phyloP scores from a whole-genome alignment of 805 yeast genomes.

The Candida koratica region DNA sequence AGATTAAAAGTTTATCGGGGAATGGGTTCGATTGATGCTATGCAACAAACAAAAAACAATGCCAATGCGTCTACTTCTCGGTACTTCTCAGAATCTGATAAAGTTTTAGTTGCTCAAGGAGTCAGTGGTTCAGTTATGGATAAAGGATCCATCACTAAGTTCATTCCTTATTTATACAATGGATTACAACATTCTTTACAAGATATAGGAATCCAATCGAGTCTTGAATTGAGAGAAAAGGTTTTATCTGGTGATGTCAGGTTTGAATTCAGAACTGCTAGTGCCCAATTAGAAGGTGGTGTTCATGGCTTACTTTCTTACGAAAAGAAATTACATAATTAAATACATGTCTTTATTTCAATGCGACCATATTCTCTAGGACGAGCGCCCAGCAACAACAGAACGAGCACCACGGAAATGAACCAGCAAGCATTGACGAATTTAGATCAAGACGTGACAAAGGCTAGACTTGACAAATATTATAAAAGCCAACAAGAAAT shows the following conservation, averaged over 20 bases:
- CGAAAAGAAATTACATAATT: conserved; percentile 95
- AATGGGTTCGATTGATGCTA: conserved; percentile 99
- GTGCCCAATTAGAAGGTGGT: conserved; percentile 99
- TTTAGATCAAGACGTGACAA: conserved; percentile 57
- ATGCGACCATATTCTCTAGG: too few species aligned
- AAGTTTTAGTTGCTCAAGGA: conserved; percentile 98
- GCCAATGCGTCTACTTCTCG: conserved; percentile 98
- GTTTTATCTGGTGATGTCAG: conserved; percentile 72
- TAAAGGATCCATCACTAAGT: conserved; percentile 92
- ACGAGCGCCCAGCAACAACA: too few species aligned
- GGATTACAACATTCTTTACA: conserved; percentile 99
- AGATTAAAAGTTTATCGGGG: conserved; percentile 97
- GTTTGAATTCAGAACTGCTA: conserved; percentile 96
- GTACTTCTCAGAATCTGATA: conserved; percentile 93
- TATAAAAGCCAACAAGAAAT: conserved; percentile 36
- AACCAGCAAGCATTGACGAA: conserved; percentile 39
- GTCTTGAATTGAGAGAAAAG: conserved; percentile 56
- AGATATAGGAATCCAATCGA: conserved; percentile 84
- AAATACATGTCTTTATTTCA: too few species aligned
- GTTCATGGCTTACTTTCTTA: conserved; percentile 93
- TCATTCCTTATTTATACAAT: conserved; percentile 86
- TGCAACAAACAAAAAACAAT: conserved; percentile 82
- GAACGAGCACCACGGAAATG: not conserved
- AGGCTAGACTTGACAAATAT: conserved; percentile 52
- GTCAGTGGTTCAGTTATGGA: conserved; percentile 96